A percentile compares a stretch with the other conserved stretches of the same genome.
Conservation (phyloP, 768 basidiomycete genomes). For the Lyophyllum shimeji region DNA sequence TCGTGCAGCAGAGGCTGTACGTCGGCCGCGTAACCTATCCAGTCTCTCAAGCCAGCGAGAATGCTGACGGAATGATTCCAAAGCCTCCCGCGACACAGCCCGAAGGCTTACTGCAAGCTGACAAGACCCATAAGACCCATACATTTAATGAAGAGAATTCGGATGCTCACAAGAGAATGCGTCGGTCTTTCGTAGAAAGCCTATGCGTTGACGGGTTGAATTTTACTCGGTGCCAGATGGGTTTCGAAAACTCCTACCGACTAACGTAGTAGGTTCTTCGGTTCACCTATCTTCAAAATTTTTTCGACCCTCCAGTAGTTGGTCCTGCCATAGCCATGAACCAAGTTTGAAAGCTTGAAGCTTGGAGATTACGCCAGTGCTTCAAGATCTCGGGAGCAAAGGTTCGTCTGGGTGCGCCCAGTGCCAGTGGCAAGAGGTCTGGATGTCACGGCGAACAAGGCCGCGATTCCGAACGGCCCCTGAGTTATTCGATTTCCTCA, state of each 20-base stretch:
- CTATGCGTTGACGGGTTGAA: not conserved
- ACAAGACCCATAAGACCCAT: not conserved
- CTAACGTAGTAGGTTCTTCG: not conserved
- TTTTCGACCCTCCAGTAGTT: no score
- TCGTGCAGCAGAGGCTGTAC: not conserved
- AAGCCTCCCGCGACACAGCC: not conserved
- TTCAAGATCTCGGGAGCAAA: not conserved
- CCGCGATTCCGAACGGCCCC: no score
- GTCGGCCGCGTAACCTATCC: no score
- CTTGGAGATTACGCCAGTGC: not conserved
- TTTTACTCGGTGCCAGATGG: not conserved
- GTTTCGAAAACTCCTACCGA: not conserved
- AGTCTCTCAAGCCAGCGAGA: no score
- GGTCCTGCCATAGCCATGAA: no score
- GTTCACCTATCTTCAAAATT: not conserved
- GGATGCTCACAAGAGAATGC: not conserved
- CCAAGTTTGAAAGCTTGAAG: not conserved
- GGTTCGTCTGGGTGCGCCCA: no score
- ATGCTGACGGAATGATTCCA: no score
- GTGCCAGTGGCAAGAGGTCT: not conserved
- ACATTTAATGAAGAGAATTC: not conserved
- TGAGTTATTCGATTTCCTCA: no score
- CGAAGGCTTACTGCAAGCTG: not conserved
- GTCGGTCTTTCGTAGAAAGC: not conserved
- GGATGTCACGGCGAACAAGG: not conserved